Percentiles rank a stretch among this genome's conserved stretches.
Conservation (phyloP, 2,329 filamentous ascomycete genomes). For the Penicillium corylophilum region DNA sequence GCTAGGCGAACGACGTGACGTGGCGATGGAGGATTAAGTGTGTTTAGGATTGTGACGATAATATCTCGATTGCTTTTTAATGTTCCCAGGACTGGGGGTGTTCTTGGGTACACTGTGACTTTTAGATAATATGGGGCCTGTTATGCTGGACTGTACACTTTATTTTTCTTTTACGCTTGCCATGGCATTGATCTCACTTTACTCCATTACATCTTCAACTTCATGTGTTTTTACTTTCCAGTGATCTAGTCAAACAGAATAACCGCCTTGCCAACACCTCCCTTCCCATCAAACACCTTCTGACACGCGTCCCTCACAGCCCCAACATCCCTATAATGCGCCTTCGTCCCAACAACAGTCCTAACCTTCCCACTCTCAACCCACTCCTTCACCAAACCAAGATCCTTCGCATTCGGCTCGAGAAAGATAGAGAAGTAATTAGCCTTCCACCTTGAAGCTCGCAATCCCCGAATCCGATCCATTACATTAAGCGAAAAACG, state of each 20-base stretch:
- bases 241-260: slow-evolving; percentile 20
- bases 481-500: slow-evolving; percentile 32
- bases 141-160: neutral
- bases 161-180: neutral
- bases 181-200: neutral
- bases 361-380: slow-evolving; percentile 46
- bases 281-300: slow-evolving; percentile 41
- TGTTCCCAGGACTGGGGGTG: neutral
- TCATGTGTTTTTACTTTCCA: neutral
- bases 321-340: slow-evolving; percentile 45
- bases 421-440: slow-evolving; percentile 47
- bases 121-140: neutral
- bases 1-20: slow-evolving; percentile 21
- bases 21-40: slow-evolving; percentile 30
- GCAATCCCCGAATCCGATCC: slow-evolving; percentile 42
- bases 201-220: neutral
- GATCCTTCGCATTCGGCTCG: slow-evolving; percentile 40
- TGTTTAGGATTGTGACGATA: neutral
- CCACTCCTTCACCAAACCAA: slow-evolving; percentile 43
- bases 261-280: slow-evolving; percentile 46
- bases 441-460: slow-evolving; percentile 46
- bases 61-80: neutral
- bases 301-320: slow-evolving; percentile 43
- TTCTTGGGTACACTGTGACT: neutral
- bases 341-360: slow-evolving; percentile 42